Base-by-base conservation (phyloP, 2,329 filamentous ascomycete genomes). In the Trichoderma breve region DNA sequence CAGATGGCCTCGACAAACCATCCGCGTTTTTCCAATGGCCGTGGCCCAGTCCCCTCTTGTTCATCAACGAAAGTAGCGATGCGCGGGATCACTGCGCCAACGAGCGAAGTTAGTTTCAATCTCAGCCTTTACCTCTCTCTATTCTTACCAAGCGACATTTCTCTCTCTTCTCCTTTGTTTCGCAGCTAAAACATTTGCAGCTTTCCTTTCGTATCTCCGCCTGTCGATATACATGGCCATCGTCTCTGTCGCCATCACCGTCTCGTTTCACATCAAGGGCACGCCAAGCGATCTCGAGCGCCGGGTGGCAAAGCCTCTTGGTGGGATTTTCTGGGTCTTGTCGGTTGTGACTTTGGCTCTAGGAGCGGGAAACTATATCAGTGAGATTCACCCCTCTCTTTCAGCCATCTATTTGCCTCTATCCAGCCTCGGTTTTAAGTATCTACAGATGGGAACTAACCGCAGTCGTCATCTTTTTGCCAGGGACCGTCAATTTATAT, bases 161-260 rank as follows among this genome's bases (percentile, higher is more conserved):
- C 15, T 15, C 32, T 32, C 24, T 14, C 15, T 18, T 61, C 9
- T 1, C n/a, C 3, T 5, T 9, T 34, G 57, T 14, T 14, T 53
- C 47, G 21, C 12, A 47, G 36, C 24, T 47, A 58, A 71, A 60
- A 9, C 7, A 9, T 6, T 53, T 2, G 18, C 7, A 89, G 87
- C 89, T 0, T 98, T 98, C 79, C 90, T 98, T 32, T 96, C 95
- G 2, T 98, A 96, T 87, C 89, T 98, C 24, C 91, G 95, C 4
- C 88, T 98, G 2, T 91, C 93, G 36, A 89, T 97, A 76, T 97
- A 97, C 83, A 95, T 98, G 88, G 90, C 94, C 74, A 86, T 99
- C 66, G 94, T 98, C 9, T 90, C 93, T 32, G 89, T 97, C 36
- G 95, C 96, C 65, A 97, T 99, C 75, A 90, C 97, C 11, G 86